Evolutionary conservation across 805 yeast genomes (phyloP), one percentile per base, ranked within the genome.

Genomic region (Trichomonascus vanleenenianus): DNA sequence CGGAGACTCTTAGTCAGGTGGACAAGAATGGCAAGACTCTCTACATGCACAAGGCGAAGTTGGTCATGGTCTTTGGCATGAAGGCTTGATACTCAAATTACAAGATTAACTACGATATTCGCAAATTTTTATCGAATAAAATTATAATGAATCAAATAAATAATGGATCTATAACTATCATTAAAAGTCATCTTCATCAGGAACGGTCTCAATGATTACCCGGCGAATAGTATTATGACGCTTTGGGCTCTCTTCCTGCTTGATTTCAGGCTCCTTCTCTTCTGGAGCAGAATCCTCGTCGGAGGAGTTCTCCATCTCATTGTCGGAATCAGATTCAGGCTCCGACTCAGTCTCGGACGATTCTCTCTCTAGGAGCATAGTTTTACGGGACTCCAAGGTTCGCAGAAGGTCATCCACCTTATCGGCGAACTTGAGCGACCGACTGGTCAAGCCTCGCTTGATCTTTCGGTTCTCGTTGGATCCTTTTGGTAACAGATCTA

Each of bases 401-500:
- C 49, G 43, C 27, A 54, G 32, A 27, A 55, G 42, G 20, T 45
- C 52, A 22, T 55, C 58, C 20, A 53, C 46, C 44, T 53, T 53
- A 33, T 55, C 58, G 12, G 58, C 58, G 33, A 39, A 37, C 33
- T 50, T 19, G 8, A 53, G 57, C 2, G 56, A 39, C 30, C 40
- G 45, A 30, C 41, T 30, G 8, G 51, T 50, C 15, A 55, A 47
- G 15, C 51, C 54, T 25, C 52, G 54, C 52, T 53, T 53, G 25
- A 45, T 36, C 46, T 46, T 45, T 43, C 44, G 48, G 14, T 32
- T 20, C 5, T 40, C 48, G n/a, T 43, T 46, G 2, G 46, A 37
- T 11, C 41, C 41, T 12, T 37, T 25, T 5, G 43, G 37, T 7
- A 43, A 15, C 9, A 11, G 11, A 40, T 56, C 60, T 2, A 56